phyloP scores from a whole-genome alignment of 768 basidiomycete genomes.

The Mycena sanguinolenta region DNA sequence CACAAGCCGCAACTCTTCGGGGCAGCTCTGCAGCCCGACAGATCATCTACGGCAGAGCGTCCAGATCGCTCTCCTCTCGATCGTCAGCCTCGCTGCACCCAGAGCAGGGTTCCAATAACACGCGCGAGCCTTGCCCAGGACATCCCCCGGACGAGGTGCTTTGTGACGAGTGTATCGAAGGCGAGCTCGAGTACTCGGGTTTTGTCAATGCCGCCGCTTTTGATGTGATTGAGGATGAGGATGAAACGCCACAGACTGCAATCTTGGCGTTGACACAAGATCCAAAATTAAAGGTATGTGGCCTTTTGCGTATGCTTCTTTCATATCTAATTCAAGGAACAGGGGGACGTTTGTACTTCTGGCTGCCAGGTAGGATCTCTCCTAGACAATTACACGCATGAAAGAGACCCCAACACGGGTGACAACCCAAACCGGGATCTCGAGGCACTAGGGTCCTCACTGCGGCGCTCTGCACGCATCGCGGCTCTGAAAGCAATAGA shows the following conservation, averaged over 20 bases:
- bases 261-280: neutral
- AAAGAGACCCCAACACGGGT: neutral
- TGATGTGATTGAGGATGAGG: neutral
- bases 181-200: neutral
- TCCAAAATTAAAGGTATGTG: neutral
- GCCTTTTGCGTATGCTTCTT: neutral
- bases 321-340: neutral
- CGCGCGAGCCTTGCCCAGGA: too few relatives aligned
- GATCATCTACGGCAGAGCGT: too few relatives aligned
- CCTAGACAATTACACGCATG: neutral
- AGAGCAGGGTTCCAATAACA: too few relatives aligned
- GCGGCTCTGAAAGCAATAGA: neutral
- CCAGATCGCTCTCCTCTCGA: too few relatives aligned
- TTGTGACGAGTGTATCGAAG: too few relatives aligned
- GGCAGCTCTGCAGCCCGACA: too few relatives aligned
- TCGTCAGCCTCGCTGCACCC: too few relatives aligned
- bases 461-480: neutral
- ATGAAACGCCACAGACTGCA: neutral
- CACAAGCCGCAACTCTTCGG: too few relatives aligned
- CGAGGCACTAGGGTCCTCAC: neutral
- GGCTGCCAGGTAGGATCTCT: neutral
- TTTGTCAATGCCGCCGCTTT: neutral
- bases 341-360: neutral
- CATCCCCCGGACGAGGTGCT: too few relatives aligned
- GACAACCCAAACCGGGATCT: neutral